phyloP scores from a whole-genome alignment of 2,329 filamentous ascomycete species.

The Ramularia endophylla region DNA sequence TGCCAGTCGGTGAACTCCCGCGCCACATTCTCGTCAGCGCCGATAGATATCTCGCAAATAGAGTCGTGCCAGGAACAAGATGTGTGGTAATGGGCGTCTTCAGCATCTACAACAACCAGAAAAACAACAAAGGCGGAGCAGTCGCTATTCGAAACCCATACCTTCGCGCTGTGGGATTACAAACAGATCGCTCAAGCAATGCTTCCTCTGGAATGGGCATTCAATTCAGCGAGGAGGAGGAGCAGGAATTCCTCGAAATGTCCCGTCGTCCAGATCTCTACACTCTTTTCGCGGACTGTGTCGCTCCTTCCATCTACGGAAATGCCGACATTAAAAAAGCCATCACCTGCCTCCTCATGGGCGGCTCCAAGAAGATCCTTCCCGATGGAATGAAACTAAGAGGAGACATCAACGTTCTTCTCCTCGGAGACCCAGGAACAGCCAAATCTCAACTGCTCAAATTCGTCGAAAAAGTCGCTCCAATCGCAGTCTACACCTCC shows the following conservation, averaged over 20 bases:
- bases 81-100: constrained; percentile 97
- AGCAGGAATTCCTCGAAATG: constrained; percentile 91
- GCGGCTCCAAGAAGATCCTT: constrained; percentile 94
- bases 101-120: constrained; percentile 86
- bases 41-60: constrained; percentile 92
- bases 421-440: constrained; percentile 95
- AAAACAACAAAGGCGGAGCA: constrained; percentile 77
- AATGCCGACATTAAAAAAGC: constrained; percentile 96
- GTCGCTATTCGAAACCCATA: constrained; percentile 96
- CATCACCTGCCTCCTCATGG: constrained; percentile 86
- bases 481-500: constrained; percentile 97
- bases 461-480: constrained; percentile 93
- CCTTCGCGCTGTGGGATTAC: constrained; percentile 84
- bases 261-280: constrained; percentile 91
- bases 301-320: constrained; percentile 95
- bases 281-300: constrained; percentile 80
- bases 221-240: constrained; percentile 87
- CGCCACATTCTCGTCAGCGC: constrained; percentile 92
- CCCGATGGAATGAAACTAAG: constrained; percentile 96
- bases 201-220: constrained; percentile 66
- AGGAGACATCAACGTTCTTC: constrained; percentile 95
- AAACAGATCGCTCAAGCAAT: constrained; percentile 83
- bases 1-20: constrained; percentile 92
- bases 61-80: constrained; percentile 88
- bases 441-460: constrained; percentile 97